These are phyloP conservation scores for Helotiales sp. DNA, from an alignment of 2,329 filamentous ascomycete genomes.

Conservation along the genomic window DNA sequence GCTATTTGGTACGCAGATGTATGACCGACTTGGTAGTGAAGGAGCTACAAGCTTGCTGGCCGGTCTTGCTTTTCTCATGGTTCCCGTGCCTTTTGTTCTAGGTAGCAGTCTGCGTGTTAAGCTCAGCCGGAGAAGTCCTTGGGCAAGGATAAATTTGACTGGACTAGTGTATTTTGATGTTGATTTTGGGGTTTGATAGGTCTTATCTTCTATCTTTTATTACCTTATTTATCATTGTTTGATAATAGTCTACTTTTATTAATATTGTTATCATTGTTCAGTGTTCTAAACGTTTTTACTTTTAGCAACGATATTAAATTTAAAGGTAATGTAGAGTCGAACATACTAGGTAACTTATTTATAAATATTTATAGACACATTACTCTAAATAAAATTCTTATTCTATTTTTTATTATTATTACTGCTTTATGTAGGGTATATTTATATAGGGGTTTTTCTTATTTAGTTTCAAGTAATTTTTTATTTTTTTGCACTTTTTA, in stretches of 20 bases:
- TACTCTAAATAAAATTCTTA: too few species aligned
- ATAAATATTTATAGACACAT: too few species aligned
- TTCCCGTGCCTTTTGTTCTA: background rate
- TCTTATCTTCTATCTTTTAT: background rate
- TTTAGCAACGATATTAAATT: background rate
- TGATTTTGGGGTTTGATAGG: too few species aligned
- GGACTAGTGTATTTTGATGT: too few species aligned
- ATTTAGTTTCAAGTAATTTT: background rate
- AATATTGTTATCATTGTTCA: background rate
- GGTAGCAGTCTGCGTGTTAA: background rate
- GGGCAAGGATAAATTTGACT: too few species aligned
- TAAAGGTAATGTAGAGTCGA: background rate
- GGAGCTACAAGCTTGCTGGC: too few species aligned
- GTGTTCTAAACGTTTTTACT: background rate
- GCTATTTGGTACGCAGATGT: too few species aligned
- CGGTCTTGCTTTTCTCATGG: background rate
- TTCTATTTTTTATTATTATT: too few species aligned
- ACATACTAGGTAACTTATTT: background rate
- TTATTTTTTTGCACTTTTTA: background rate
- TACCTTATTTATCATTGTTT: background rate
- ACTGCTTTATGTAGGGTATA: too few species aligned
- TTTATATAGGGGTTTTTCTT: background rate
- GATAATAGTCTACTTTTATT: background rate
- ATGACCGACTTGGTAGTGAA: too few species aligned
- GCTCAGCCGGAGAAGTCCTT: slow-evolving; percentile 32